phyloP scores from a whole-genome alignment of 2,329 filamentous ascomycete genomes.

The Madurella fahalii region DNA sequence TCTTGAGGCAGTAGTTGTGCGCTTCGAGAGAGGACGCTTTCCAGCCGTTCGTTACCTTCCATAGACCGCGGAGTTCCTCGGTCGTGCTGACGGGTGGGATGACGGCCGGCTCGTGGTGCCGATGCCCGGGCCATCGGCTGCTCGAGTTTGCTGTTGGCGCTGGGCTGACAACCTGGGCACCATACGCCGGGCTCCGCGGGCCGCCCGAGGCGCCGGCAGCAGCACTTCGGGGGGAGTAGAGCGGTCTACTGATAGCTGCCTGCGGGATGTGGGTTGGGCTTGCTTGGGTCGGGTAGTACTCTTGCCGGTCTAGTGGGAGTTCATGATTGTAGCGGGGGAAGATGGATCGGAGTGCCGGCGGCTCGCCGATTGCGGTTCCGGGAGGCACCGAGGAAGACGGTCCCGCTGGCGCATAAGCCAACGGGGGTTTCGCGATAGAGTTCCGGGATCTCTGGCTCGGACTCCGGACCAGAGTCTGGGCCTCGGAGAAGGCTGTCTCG shows the following conservation, averaged over 20 bases:
- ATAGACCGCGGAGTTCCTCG: slow-evolving; percentile 60
- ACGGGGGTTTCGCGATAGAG: slow-evolving; percentile 55
- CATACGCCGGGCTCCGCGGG: slow-evolving; percentile 26
- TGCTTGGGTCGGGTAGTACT: slow-evolving; percentile 65
- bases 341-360: slow-evolving; percentile 60
- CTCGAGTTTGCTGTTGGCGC: slow-evolving; percentile 31
- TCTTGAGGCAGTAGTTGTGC: slow-evolving; percentile 54
- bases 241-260: slow-evolving; percentile 61
- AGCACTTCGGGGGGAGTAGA: slow-evolving; percentile 46
- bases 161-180: slow-evolving; percentile 29
- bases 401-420: slow-evolving; percentile 27
- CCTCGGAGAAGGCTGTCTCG: slow-evolving; percentile 50
- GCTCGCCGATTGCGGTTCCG: slow-evolving; percentile 23
- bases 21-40: slow-evolving; percentile 57
- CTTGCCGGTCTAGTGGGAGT: slow-evolving; percentile 61
- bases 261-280: slow-evolving; percentile 61
- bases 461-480: slow-evolving; percentile 46
- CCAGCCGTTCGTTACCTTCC: slow-evolving; percentile 69
- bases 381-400: slow-evolving; percentile 8
- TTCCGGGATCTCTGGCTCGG: slow-evolving; percentile 49
- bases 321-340: slow-evolving; percentile 71
- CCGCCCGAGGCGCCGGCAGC: slow-evolving; percentile 3
- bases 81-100: slow-evolving; percentile 52
- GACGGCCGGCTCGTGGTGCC: slow-evolving; percentile 39
- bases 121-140: slow-evolving; percentile 17